Conservation (phyloP, 1,284 basidiomycete species). For the Rhodotorula sp. region DNA sequence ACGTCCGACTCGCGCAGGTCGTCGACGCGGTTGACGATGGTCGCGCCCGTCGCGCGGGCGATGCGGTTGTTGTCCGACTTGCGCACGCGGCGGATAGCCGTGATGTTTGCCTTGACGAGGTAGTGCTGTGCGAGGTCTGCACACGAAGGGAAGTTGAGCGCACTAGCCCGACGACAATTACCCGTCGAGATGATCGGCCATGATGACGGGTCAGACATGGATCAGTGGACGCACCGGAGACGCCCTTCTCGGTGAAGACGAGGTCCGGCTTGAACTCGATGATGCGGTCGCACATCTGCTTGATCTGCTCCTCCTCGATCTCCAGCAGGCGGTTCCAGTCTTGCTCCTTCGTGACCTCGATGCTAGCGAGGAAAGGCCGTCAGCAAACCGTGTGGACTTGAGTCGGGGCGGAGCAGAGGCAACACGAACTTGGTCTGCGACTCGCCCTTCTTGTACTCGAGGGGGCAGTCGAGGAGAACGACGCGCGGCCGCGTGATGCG, state of each 20-base stretch:
- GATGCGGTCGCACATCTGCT: conserved; percentile 80
- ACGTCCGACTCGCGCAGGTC: conserved; percentile 90
- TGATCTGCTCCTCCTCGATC: conserved; percentile 97
- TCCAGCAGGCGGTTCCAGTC: conserved; percentile 92
- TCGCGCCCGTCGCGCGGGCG: conserved; percentile 90
- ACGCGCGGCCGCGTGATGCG: conserved; percentile 89
- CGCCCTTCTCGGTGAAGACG: conserved; percentile 95
- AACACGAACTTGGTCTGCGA: conserved; percentile 66
- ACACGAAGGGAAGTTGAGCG: background rate
- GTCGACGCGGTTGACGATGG: conserved; percentile 95
- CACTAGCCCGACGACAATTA: too few species aligned
- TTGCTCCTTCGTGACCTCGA: conserved; percentile 91
- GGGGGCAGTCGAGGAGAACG: conserved; percentile 87
- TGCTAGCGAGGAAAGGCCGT: conserved; percentile 59
- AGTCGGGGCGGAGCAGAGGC: too few species aligned
- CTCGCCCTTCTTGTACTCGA: conserved; percentile 99
- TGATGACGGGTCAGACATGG: too few species aligned
- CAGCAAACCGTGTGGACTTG: too few species aligned
- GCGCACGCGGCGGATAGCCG: conserved; percentile 88
- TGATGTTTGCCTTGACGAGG: conserved; percentile 83
- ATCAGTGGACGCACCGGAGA: conserved; percentile 66
- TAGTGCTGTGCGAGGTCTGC: conserved; percentile 91
- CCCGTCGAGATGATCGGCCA: too few species aligned
- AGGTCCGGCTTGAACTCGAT: conserved; percentile 94
- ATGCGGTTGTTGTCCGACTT: conserved; percentile 99